Evolutionary conservation across 164 flowering plant genomes (phyloP).

Genomic region (Annona cherimola): DNA sequence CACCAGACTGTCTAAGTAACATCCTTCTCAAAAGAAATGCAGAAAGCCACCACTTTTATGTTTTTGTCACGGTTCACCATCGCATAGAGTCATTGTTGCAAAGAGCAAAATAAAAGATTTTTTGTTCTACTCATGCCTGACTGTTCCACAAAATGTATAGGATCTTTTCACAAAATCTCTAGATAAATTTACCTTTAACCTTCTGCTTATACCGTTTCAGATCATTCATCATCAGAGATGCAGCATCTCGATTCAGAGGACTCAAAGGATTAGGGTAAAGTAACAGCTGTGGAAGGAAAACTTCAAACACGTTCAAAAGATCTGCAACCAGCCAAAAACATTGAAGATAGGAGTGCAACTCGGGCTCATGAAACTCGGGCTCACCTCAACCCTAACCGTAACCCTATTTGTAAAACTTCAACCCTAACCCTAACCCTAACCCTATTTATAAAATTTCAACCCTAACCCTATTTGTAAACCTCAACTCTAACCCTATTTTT

Average conservation of each 20-base stretch:
- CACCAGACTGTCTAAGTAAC: too few relatives aligned
- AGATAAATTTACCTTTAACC: slow-evolving; percentile 39
- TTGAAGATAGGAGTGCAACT: not conserved
- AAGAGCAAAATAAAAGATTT: not conserved
- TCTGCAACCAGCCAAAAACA: slow-evolving; percentile 6
- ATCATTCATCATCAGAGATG: slow-evolving; percentile 59
- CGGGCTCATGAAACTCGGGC: too few relatives aligned
- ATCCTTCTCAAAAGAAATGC: too few relatives aligned
- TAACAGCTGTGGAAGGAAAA: slow-evolving; percentile 25
- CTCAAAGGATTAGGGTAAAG: slow-evolving; percentile 39
- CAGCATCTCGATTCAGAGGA: slow-evolving; percentile 70
- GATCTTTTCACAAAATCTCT: not conserved
- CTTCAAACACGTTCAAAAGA: slow-evolving; percentile 25
- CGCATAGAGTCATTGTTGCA: not conserved
- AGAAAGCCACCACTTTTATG: too few relatives aligned
- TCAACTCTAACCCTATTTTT: too few relatives aligned
- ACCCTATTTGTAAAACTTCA: too few relatives aligned
- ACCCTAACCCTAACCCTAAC: too few relatives aligned
- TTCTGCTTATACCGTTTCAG: slow-evolving; percentile 40
- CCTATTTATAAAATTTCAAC: too few relatives aligned
- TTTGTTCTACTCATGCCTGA: not conserved
- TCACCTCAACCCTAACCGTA: too few relatives aligned
- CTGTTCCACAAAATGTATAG: not conserved
- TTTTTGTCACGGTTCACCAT: too few relatives aligned
- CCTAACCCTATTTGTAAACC: too few relatives aligned